Evolutionary conservation across 805 yeast genomes (phyloP).

Genomic region (Nakazawaea anatomiae): DNA sequence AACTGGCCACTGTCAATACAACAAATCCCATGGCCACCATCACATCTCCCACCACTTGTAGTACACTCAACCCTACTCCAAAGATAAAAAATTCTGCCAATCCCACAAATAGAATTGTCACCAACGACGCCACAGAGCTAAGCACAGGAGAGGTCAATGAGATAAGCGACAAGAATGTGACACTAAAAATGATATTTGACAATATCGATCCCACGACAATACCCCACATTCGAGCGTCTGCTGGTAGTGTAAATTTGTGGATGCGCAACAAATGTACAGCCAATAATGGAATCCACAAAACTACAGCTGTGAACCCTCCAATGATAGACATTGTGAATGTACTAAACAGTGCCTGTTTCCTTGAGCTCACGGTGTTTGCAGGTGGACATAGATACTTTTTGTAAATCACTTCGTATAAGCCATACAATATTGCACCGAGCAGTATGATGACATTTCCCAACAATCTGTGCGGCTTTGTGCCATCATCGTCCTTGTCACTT

Average conservation of each 20-base stretch:
- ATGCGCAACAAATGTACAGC: constrained; percentile 47
- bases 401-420: constrained; percentile 79
- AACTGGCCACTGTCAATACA: constrained; percentile 56
- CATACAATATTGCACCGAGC: constrained; percentile 71
- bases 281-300: constrained; percentile 44
- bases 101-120: constrained; percentile 79
- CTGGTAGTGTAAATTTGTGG: constrained; percentile 53
- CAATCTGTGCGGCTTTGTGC: constrained; percentile 43
- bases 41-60: constrained; percentile 64
- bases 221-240: constrained; percentile 31
- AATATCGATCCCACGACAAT: constrained; percentile 47
- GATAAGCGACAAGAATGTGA: constrained; percentile 70
- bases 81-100: constrained; percentile 66
- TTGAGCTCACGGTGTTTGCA: constrained; percentile 45
- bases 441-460: constrained; percentile 68
- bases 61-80: constrained; percentile 46
- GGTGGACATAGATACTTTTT: constrained; percentile 76
- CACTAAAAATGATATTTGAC: constrained; percentile 64
- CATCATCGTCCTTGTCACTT: constrained; percentile 15
- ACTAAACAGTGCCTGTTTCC: constrained; percentile 76
- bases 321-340: constrained; percentile 66
- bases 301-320: constrained; percentile 49
- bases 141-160: constrained; percentile 82
- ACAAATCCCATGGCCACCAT: constrained; percentile 66
- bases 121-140: constrained; percentile 53